Evolutionary conservation across 495 filamentous ascomycete species (phyloP).

Genomic region (Penicillium alfredii): DNA sequence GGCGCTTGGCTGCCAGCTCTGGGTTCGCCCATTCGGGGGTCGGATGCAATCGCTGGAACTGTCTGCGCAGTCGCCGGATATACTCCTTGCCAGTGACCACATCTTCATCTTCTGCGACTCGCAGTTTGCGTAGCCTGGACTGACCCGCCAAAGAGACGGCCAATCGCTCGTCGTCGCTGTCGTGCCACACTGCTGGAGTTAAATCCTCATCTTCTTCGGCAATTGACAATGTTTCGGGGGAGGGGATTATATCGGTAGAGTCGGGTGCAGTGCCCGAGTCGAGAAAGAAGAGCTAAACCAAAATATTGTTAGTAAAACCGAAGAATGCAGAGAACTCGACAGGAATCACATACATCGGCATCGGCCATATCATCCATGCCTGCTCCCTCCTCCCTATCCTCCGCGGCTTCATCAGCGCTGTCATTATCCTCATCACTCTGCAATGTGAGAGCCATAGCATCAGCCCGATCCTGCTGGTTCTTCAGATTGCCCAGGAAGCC

Average conservation of each 20-base stretch:
- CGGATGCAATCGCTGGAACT: constrained; percentile 76
- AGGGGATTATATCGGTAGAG: constrained; percentile 38
- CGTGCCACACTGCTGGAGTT: constrained; percentile 68
- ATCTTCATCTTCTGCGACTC: constrained; percentile 75
- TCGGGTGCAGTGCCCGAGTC: constrained; percentile 52
- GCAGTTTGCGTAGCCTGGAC: constrained; percentile 70
- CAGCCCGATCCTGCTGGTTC: constrained; percentile 28
- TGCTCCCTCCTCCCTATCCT: constrained; percentile 29
- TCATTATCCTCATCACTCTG: constrained; percentile 29
- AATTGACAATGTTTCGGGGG: constrained; percentile 28
- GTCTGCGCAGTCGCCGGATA: constrained; percentile 65
- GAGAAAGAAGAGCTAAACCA: constrained; percentile 59
- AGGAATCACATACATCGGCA: constrained; percentile 14
- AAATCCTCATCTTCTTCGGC: constrained; percentile 31
- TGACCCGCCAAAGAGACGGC: constrained; percentile 72
- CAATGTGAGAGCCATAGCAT: constrained; percentile 28
- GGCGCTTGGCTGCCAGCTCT: constrained; percentile 41
- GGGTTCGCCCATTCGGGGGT: constrained; percentile 70
- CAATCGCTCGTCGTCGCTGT: constrained; percentile 90
- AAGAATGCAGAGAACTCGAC: constrained; percentile 1
- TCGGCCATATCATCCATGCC: constrained; percentile 56
- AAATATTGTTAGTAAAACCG: constrained; percentile 1
- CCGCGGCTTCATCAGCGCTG: constrained; percentile 26
- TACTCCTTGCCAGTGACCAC: constrained; percentile 83
- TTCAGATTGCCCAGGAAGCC: constrained; percentile 71